Percentiles rank a stretch among this genome's conserved stretches.
phyloP scores from a whole-genome alignment of 768 basidiomycete genomes.

The Exsudoporus frostii region DNA sequence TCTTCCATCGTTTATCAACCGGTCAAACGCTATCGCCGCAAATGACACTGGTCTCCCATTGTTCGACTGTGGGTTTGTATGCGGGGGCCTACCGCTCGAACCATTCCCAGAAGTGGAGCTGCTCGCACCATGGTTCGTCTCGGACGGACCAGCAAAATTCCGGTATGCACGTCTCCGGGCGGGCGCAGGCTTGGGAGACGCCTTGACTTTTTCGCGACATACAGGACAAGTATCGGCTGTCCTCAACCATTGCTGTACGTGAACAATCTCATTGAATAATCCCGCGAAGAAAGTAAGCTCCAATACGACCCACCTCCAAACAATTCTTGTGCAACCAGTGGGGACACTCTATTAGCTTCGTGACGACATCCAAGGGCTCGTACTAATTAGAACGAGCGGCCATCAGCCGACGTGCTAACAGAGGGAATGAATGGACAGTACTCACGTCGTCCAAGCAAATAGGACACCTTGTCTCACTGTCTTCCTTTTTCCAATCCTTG shows the following conservation, averaged over 20 bases:
- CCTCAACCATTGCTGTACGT: constrained; percentile 71
- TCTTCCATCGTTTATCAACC: constrained; percentile 18
- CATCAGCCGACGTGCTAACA: background rate
- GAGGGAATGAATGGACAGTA: constrained; percentile 5
- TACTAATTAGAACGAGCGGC: constrained; percentile 46
- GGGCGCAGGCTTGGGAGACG: constrained; percentile 22
- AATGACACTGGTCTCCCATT: constrained; percentile 17
- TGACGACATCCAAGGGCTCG: constrained; percentile 52
- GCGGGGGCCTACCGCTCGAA: constrained; percentile 2
- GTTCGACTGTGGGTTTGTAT: constrained; percentile 5
- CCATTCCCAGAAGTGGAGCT: background rate
- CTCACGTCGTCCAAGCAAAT: constrained; percentile 84
- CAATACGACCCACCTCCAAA: constrained; percentile 51
- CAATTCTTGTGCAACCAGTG: constrained; percentile 83
- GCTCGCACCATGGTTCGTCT: constrained; percentile 6
- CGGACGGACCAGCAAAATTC: constrained; percentile 1
- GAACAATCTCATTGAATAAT: constrained; percentile 1
- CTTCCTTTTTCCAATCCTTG: constrained; percentile 63
- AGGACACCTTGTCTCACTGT: constrained; percentile 73
- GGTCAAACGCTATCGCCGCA: constrained; percentile 19
- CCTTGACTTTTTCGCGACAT: constrained; percentile 60
- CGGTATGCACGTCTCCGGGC: constrained; percentile 18
- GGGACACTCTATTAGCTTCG: constrained; percentile 65
- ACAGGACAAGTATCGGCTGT: constrained; percentile 78
- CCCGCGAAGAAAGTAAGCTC: background rate